Evolutionary conservation across 2,329 filamentous ascomycete genomes (phyloP).

Genomic region (Colletotrichum sojae): DNA sequence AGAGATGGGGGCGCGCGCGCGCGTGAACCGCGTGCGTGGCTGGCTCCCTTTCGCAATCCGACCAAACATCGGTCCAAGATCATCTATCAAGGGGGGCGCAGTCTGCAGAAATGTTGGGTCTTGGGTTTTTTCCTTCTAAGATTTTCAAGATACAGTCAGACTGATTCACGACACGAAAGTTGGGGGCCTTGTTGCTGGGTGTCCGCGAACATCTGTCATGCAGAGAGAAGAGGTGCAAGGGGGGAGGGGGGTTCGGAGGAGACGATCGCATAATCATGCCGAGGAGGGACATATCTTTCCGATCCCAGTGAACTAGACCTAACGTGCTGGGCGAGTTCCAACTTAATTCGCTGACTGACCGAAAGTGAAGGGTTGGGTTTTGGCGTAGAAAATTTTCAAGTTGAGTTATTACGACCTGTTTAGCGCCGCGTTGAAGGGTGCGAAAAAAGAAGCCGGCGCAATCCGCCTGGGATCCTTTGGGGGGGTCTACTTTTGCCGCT

Average conservation of each 20-base stretch:
- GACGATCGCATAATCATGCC: slow-evolving; percentile 16
- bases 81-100: slow-evolving; percentile 12
- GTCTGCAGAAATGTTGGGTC: background rate
- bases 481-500: background rate
- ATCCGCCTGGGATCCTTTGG: slow-evolving; percentile 1
- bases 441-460: background rate
- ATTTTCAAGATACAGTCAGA: background rate
- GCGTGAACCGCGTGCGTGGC: background rate
- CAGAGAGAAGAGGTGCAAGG: slow-evolving; percentile 2
- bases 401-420: no score
- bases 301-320: background rate
- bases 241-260: background rate
- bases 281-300: slow-evolving; percentile 6
- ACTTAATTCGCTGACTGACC: background rate
- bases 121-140: background rate
- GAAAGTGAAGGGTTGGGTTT: no score
- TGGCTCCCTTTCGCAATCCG: slow-evolving; percentile 21
- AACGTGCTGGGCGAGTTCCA: background rate
- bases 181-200: slow-evolving; percentile 1
- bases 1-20: background rate
- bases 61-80: slow-evolving; percentile 20
- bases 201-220: background rate
- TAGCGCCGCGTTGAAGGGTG: no score
- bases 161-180: slow-evolving; percentile 5
- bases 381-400: no score